Evolutionary conservation across 179 eudicot species (phyloP).

Genomic region (Corrigiola litoralis): DNA sequence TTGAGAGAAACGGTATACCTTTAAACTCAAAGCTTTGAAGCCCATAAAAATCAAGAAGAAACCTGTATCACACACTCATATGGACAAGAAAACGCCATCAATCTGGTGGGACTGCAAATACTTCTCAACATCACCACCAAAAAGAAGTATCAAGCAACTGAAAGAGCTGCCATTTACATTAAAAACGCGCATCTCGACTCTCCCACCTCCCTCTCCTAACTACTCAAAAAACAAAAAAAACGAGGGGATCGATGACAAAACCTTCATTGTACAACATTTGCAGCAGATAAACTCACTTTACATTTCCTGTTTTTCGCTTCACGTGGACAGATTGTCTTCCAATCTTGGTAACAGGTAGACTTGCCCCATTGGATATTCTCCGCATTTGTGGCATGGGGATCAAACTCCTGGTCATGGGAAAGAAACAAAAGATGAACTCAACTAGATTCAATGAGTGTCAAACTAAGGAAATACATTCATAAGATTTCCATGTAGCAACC

Average conservation of each 20-base stretch:
- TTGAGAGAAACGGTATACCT: constrained; percentile 21
- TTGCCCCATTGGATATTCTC: constrained; percentile 35
- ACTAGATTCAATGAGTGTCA: too few species aligned
- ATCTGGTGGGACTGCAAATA: constrained; percentile 18
- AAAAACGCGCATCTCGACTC: constrained; percentile 7
- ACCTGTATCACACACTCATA: constrained; percentile 11
- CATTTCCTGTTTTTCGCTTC: constrained; percentile 40
- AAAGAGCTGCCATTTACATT: constrained; percentile 17
- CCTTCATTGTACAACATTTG: constrained; percentile 5
- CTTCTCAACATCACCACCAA: constrained; percentile 20
- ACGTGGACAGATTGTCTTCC: constrained; percentile 29
- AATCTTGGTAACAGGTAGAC: constrained; percentile 29
- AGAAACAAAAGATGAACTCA: not conserved
- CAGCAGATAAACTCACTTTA: constrained; percentile 31
- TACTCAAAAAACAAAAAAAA: not conserved
- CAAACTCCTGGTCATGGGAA: constrained; percentile 36
- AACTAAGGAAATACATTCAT: too few species aligned
- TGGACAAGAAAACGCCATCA: constrained; percentile 14
- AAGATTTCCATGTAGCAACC: too few species aligned
- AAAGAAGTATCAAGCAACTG: constrained; percentile 22
- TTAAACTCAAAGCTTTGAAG: not conserved
- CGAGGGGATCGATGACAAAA: constrained; percentile 1
- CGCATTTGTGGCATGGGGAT: constrained; percentile 53
- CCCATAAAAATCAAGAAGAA: not conserved
- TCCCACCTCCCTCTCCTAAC: constrained; percentile 9